Conservation (phyloP, 2,329 filamentous ascomycete genomes). For the Tolypocladium ophioglossoides region DNA sequence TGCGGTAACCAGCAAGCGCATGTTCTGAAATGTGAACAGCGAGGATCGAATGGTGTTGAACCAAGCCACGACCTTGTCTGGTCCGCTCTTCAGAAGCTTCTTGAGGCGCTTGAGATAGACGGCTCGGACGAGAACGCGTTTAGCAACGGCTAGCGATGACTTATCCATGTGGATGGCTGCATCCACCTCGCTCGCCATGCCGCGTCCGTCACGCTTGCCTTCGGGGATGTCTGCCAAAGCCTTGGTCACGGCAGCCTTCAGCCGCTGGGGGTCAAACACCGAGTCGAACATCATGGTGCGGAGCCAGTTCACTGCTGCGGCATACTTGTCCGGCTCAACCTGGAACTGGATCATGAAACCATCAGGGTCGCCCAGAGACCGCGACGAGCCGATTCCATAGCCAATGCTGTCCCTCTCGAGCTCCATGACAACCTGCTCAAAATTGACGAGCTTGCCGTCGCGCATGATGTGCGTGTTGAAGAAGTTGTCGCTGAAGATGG, state of each 20-base stretch:
- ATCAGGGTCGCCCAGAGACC: conserved; percentile 65
- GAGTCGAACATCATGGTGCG: conserved; percentile 79
- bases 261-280: conserved; percentile 64
- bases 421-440: conserved; percentile 85
- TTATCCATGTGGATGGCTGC: conserved; percentile 72
- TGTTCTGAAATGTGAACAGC: conserved; percentile 75
- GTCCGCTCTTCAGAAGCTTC: conserved; percentile 67
- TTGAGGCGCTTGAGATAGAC: conserved; percentile 80
- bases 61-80: conserved; percentile 62
- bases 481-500: conserved; percentile 82
- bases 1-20: conserved; percentile 75
- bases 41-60: conserved; percentile 66
- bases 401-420: conserved; percentile 85
- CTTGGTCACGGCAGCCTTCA: conserved; percentile 61
- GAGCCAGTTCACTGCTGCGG: conserved; percentile 71
- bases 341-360: conserved; percentile 74
- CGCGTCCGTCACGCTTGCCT: conserved; percentile 73
- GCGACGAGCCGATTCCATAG: conserved; percentile 62
- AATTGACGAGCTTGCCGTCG: conserved; percentile 66
- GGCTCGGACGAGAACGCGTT: conserved; percentile 74
- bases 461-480: conserved; percentile 82
- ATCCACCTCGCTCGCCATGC: conserved; percentile 55
- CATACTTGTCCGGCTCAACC: conserved; percentile 81
- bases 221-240: conserved; percentile 87
- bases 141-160: conserved; percentile 66